These are phyloP conservation scores for Rhizopus arrhizus DNA, from an alignment of 371 early-diverging fungal genomes.

Conservation along the genomic window DNA sequence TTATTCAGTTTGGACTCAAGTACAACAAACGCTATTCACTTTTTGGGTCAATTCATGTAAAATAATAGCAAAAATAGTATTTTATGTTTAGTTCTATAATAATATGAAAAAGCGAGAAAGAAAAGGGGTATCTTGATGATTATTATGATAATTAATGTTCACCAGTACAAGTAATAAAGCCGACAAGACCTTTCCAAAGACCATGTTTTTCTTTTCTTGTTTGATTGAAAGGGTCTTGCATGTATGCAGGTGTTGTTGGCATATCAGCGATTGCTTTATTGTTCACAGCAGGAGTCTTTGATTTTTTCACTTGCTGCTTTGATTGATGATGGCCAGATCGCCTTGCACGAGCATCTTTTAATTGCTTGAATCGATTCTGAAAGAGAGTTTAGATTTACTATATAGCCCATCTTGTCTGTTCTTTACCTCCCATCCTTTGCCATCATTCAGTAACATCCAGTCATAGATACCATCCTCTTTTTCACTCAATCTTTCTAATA, in stretches of 20 bases:
- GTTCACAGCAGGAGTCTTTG: conserved; percentile 3
- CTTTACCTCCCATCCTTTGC: conserved; percentile 67
- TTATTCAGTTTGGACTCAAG: conserved; percentile 40
- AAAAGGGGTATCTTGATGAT: conserved; percentile 7
- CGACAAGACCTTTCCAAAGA: conserved; percentile 22
- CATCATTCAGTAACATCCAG: conserved; percentile 82
- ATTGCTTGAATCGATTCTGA: conserved; percentile 29
- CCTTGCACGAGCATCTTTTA: conserved; percentile 32
- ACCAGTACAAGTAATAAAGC: conserved; percentile 23
- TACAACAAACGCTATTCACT: conserved; percentile 37
- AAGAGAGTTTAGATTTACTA: not conserved
- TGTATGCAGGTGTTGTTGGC: conserved; percentile 24
- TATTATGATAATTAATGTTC: not conserved
- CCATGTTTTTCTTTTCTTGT: conserved; percentile 20
- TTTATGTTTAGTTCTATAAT: not conserved
- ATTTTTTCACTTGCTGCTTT: conserved; percentile 14
- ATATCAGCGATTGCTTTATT: conserved; percentile 8
- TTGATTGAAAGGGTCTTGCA: conserved; percentile 8
- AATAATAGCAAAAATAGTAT: not conserved
- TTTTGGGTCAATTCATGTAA: conserved; percentile 38
- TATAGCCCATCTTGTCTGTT: no score
- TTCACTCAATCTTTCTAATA: conserved; percentile 69
- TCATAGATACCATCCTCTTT: conserved; percentile 90
- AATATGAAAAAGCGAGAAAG: not conserved
- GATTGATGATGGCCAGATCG: conserved; percentile 27